phyloP scores from a whole-genome alignment of 441 rosid species.

The Populus trichocarpa region DNA sequence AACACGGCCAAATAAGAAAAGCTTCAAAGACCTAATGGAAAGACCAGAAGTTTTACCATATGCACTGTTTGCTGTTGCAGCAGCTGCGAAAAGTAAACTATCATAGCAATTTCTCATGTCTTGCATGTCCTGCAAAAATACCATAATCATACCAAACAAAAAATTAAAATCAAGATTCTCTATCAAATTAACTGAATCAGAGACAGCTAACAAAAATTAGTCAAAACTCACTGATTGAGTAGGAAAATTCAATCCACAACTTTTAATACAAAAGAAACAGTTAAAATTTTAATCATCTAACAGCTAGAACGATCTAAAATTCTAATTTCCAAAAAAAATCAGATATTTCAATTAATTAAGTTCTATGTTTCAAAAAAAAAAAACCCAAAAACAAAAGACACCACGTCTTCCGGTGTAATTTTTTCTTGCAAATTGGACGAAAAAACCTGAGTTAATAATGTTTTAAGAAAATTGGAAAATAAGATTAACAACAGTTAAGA shows the following conservation, averaged over 20 bases:
- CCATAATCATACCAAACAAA: neutral
- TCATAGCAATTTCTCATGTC: slow-evolving; percentile 90
- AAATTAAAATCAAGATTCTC: neutral
- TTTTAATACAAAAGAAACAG: no score
- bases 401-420: no score
- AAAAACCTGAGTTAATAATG: no score
- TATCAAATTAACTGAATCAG: neutral
- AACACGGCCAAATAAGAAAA: neutral
- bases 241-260: neutral
- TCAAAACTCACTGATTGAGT: neutral
- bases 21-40: neutral
- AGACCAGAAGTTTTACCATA: slow-evolving; percentile 47
- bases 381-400: no score
- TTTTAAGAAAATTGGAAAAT: no score
- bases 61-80: slow-evolving; percentile 92
- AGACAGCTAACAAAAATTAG: no score
- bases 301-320: neutral
- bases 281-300: neutral
- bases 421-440: no score
- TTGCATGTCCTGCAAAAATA: slow-evolving; percentile 71
- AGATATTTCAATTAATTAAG: no score
- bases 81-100: slow-evolving; percentile 93
- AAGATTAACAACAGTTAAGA: no score
- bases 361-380: no score
- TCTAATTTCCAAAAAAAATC: no score